Evolutionary conservation across 345 rosid genomes (phyloP), one percentile per base, ranked within the genome.

Genomic region (Mangifera indica): DNA sequence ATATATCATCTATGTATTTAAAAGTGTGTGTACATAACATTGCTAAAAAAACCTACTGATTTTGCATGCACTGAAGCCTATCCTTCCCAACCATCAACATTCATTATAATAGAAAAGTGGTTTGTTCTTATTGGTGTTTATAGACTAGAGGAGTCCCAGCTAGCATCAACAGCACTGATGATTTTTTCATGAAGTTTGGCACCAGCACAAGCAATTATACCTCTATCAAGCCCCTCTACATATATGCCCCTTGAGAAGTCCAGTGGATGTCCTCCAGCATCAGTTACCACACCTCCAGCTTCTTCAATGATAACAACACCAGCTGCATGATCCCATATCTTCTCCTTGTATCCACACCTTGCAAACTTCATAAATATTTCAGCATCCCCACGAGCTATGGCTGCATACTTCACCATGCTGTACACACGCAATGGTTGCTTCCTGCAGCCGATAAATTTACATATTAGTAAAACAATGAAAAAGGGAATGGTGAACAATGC

Each of bases 321-420:
- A 2, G 89, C 87, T 1, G 85, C 89, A 68, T 86, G 89, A 73
- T 86, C 89, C 89, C 89, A 83, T 60, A 86, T 83, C 84, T 81
- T 86, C 77, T 86, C 89, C 83, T 81, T 86, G 84, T 83, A 83
- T 25, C 85, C 89, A 22, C 83, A 68, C 70, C 81, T 74, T 0
- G 89, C 89, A 37, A 86, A 86, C 78, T 86, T 86, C 89, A 83
- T 81, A 18, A 83, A 81, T 37, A 86, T 54, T 77, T 86, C 89
- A 0, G 87, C 89, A 71, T 86, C 84, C 4, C 85, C 89, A 2
- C 85, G 82, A 10, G 89, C 87, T 74, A 86, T 86, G 70, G 89
- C 81, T 17, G 87, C 87, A 24, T 86, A 86, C 67, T 86, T 86
- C 57, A 83, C 89, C 89, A 86, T 86, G 78, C 87, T 86, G 81